Evolutionary conservation across 1,139 yeast species (phyloP).

Genomic region (Trichomonascaceae sp.): DNA sequence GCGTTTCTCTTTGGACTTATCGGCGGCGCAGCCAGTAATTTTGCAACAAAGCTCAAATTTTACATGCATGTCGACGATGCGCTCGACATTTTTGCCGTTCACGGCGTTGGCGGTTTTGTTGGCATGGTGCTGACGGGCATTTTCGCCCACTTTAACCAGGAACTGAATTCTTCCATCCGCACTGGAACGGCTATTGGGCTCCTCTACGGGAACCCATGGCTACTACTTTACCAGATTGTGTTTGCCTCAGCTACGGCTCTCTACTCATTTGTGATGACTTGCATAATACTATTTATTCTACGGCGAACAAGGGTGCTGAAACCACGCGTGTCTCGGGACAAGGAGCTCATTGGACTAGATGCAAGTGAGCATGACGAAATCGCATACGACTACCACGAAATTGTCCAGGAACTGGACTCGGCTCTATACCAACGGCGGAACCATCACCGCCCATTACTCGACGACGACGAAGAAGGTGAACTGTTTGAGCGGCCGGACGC

Average conservation of each 20-base stretch:
- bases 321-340: constrained; percentile 29
- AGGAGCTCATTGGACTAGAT: constrained; percentile 39
- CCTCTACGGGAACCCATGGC: constrained; percentile 36
- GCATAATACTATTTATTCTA: constrained; percentile 31
- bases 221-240: constrained; percentile 36
- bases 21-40: constrained; percentile 25
- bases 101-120: constrained; percentile 25
- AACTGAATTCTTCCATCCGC: constrained; percentile 8
- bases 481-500: background rate
- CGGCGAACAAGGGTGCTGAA: constrained; percentile 38
- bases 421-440: background rate
- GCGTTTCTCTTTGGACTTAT: constrained; percentile 23
- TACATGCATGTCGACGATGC: constrained; percentile 26
- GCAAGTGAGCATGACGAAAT: constrained; percentile 42
- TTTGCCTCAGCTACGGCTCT: constrained; percentile 32
- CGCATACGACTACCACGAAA: constrained; percentile 29
- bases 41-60: constrained; percentile 27
- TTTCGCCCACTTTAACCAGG: constrained; percentile 17
- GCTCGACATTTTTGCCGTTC: constrained; percentile 26
- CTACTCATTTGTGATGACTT: constrained; percentile 31
- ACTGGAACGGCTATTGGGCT: constrained; percentile 41
- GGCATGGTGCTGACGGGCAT: constrained; percentile 26
- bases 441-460: background rate
- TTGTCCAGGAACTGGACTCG: constrained; percentile 2
- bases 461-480: background rate